phyloP scores from a whole-genome alignment of 2,329 filamentous ascomycete genomes.

The Curvularia sp. region DNA sequence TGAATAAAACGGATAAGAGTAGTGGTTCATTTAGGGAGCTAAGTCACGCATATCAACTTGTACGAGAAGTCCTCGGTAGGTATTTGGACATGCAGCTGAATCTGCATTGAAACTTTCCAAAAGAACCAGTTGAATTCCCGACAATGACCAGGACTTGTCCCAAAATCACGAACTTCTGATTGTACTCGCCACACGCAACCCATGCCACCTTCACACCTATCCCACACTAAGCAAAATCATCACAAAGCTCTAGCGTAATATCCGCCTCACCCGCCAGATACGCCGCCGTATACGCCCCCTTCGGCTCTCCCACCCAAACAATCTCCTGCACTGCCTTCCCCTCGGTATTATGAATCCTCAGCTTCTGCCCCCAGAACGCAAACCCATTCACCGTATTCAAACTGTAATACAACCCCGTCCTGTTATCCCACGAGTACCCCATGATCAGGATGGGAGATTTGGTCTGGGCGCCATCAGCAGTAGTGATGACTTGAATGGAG shows the following conservation, averaged over 20 bases:
- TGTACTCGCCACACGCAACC: no score
- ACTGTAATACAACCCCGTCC: constrained; percentile 33
- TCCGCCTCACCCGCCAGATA: constrained; percentile 25
- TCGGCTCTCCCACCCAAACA: constrained; percentile 27
- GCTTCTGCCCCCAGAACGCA: constrained; percentile 28
- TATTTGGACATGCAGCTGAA: no score
- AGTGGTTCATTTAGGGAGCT: no score
- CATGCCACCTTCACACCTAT: no score
- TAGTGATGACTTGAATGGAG: constrained; percentile 34
- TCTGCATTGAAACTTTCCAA: no score
- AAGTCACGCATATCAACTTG: no score
- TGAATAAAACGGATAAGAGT: no score
- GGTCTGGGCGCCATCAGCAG: constrained; percentile 21
- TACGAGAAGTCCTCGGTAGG: no score
- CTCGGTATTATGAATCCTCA: constrained; percentile 22
- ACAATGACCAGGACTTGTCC: no score
- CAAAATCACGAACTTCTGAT: no score
- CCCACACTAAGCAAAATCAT: constrained; percentile 1
- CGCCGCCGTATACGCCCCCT: constrained; percentile 16
- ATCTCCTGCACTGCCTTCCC: constrained; percentile 17
- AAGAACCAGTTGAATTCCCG: no score
- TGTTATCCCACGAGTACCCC: constrained; percentile 30
- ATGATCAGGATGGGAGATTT: constrained; percentile 30
- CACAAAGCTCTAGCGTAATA: constrained; percentile 28
- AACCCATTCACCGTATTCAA: constrained; percentile 29